These are phyloP conservation scores for Hanseniaspora taiwanica DNA, from an alignment of 805 yeast species.

Conservation along the genomic window DNA sequence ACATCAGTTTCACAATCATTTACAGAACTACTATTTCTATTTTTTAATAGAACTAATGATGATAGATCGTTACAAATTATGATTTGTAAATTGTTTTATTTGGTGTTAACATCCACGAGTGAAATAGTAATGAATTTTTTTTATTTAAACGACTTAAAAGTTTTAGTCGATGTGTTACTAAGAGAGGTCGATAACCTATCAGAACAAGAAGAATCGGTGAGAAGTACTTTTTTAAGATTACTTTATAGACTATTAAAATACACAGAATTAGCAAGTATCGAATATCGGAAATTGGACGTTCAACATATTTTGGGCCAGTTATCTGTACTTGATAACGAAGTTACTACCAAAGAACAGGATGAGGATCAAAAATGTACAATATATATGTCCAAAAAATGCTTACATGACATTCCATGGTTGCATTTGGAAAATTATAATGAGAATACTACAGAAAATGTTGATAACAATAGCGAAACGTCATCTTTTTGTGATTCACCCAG, in stretches of 20 bases:
- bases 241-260: constrained; percentile 56
- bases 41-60: constrained; percentile 57
- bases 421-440: constrained; percentile 1
- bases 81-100: constrained; percentile 64
- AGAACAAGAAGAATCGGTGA: constrained; percentile 39
- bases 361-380: constrained; percentile 24
- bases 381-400: constrained; percentile 28
- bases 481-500: constrained; percentile 5
- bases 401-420: constrained; percentile 25
- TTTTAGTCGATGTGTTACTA: constrained; percentile 68
- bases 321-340: constrained; percentile 17
- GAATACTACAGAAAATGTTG: constrained; percentile 5
- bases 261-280: constrained; percentile 43
- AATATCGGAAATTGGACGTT: constrained; percentile 47
- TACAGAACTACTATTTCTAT: constrained; percentile 56
- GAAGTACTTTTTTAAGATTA: constrained; percentile 64
- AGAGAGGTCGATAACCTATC: constrained; percentile 67
- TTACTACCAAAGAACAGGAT: too few relatives aligned
- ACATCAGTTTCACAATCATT: constrained; percentile 37
- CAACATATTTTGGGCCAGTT: constrained; percentile 37
- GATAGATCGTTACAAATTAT: constrained; percentile 63
- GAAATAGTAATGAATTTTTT: constrained; percentile 47
- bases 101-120: constrained; percentile 50
- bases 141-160: constrained; percentile 74
- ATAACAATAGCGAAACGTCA: constrained; percentile 14